phyloP scores from a whole-genome alignment of 306 rosid genomes.

The Hippophae rhamnoides region DNA sequence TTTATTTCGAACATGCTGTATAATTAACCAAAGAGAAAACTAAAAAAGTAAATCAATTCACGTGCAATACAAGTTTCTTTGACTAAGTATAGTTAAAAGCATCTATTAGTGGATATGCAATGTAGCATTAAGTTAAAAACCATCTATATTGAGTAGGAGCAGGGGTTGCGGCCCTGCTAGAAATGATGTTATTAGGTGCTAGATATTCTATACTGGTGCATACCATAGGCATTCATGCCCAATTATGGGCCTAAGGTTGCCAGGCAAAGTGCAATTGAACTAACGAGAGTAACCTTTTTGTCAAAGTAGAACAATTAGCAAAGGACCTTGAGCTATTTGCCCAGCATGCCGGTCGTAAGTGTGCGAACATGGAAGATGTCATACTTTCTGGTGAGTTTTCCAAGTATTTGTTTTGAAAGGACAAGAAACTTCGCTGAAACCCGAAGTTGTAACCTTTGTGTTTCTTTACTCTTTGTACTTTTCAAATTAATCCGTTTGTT shows the following conservation, averaged over 20 bases:
- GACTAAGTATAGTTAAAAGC: too few relatives aligned
- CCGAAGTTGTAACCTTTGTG: not conserved
- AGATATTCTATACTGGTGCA: not conserved
- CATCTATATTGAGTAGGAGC: not conserved
- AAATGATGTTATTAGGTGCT: not conserved
- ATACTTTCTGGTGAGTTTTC: slow-evolving; percentile 63
- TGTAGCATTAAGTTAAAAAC: not conserved
- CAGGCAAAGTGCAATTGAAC: not conserved
- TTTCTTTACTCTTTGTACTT: not conserved
- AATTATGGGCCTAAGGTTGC: not conserved
- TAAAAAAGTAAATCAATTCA: too few relatives aligned
- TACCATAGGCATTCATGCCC: not conserved
- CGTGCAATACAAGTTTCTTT: too few relatives aligned
- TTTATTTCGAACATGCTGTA: too few relatives aligned
- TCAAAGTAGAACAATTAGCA: slow-evolving; percentile 59
- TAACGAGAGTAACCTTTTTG: slow-evolving; percentile 3
- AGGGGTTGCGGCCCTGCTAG: not conserved
- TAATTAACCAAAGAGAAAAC: too few relatives aligned
- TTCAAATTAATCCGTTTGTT: not conserved
- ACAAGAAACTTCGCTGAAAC: not conserved
- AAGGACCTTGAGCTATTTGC: slow-evolving; percentile 77
- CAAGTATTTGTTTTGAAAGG: not conserved
- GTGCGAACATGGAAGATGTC: slow-evolving; percentile 80
- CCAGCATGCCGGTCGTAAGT: slow-evolving; percentile 76
- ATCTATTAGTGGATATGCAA: too few relatives aligned